Evolutionary conservation across 257 asterid genomes (phyloP), one percentile per base, ranked within the genome.

Genomic region (Plectranthus barbatus): DNA sequence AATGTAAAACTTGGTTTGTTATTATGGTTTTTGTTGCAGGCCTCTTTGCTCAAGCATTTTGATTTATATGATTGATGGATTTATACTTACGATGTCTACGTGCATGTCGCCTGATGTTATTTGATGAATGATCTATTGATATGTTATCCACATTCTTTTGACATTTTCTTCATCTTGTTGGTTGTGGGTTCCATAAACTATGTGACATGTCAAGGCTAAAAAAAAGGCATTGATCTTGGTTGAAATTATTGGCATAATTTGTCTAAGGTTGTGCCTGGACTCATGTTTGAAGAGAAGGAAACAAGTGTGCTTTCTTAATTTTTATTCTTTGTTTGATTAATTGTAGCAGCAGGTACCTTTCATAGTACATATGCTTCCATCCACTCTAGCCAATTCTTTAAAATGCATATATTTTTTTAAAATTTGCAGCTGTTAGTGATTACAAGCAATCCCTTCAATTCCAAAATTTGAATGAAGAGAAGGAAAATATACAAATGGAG

Each of bases 401-500:
- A 50, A 33, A n/a, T 64, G 66, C 20, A 9, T 19, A 18, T 20
- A 45, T 39, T 39, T n/a, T n/a, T n/a, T 5, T 53, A 36, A 1
- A 13, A 69, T 72, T 65, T 73, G 83, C 84, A 88, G 97, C 97
- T 68, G 75, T 85, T 12, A 92, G 97, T 78, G 99, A 92, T 80
- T 92, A 92, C 80, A 86, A 74, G 62, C 98, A 92, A 53, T 89
- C 97, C 45, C 97, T 92, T 56, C 98, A 92, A 66, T 92, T 89
- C 69, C 98, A 84, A 74, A 86, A 77, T 67, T 75, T 89, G 74
- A 92, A 89, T 45, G 97, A 89, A 74, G 98, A 88, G 79, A 92
- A 92, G 84, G 86, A 85, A 72, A 92, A 92, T 72, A 92, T 92
- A 64, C 97, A 86, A 62, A 76, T 89, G 82, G 95, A 92, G 98